Evolutionary conservation across 345 rosid species (phyloP), one percentile per base, ranked within the genome.

Genomic region (Gossypium stocksii): DNA sequence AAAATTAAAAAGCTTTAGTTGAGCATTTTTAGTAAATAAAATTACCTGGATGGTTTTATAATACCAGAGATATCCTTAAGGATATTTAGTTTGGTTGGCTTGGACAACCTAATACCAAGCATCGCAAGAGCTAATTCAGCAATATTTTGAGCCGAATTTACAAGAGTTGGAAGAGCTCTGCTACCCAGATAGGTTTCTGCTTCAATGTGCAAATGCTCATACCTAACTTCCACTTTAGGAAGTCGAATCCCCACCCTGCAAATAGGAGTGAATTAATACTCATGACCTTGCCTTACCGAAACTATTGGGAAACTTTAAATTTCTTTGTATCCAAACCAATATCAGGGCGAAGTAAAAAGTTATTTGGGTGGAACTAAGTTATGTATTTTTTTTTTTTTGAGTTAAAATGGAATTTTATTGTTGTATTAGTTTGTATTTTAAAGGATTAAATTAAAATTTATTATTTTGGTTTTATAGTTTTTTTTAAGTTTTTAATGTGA

Each of bases 91-190:
- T 88, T 88, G 2, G 90, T 87, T 70, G 76, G 83, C 73, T 89
- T 85, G 23, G 94, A 85, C 72, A 89, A 70, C 44, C 78, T 68
- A 20, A 92, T 85, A 23, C 97, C 97, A 54, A 89, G 20, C 78
- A 84, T 1, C 2, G 83, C 77, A 29, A 94, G 73, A 10, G 79
- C 83, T 14, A 92, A 87, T 17, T 94, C 98, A 13, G 81, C 85
- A 48, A 88, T 78, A 78, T 94, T 90, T 81, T 81, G 79, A 5
- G 91, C 89, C 17, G 76, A 83, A 70, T 94, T 94, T 15, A 85
- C 89, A 20, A 94, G 91, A 0, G 95, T 85, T 0, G 97, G 98
- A 20, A 94, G 91, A 23, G 98, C 97, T 80, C 97, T 86, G 49
- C 67, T 84, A 1, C 98, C 98, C 2, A 89, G 11, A 44, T 89